These are phyloP conservation scores for Neonectria magnoliae DNA, from an alignment of 2,329 filamentous ascomycete species.

Conservation along the genomic window DNA sequence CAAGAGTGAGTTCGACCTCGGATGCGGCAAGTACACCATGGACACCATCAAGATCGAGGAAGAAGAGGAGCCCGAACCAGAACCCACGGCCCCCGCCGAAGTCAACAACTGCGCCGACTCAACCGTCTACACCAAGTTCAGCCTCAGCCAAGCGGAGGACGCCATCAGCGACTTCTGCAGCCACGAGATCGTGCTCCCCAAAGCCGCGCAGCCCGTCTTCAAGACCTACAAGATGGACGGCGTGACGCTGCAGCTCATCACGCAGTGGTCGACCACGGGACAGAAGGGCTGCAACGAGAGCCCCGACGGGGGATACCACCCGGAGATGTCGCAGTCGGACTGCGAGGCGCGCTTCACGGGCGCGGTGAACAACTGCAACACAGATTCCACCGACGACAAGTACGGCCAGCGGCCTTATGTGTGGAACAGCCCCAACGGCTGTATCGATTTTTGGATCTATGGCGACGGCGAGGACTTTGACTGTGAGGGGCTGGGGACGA, in stretches of 20 bases:
- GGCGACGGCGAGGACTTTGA: conserved; percentile 9
- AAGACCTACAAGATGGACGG: conserved; percentile 1
- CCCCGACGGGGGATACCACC: background rate
- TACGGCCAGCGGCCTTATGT: conserved; percentile 6
- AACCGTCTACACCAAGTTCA: conserved; percentile 10
- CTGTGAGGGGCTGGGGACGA: conserved; percentile 2
- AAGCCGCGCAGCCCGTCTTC: background rate
- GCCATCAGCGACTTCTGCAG: conserved; percentile 9
- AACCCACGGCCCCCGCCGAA: background rate
- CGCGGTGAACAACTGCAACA: conserved; percentile 11
- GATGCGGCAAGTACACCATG: background rate
- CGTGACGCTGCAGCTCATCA: background rate
- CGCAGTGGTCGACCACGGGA: background rate
- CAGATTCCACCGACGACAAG: conserved; percentile 6
- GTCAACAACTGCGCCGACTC: conserved; percentile 17
- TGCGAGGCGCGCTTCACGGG: conserved; percentile 12
- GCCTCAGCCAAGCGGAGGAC: conserved; percentile 3
- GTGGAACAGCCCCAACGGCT: conserved; percentile 19
- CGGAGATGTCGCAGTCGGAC: background rate
- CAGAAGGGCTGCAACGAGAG: conserved; percentile 10
- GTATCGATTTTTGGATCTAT: conserved; percentile 12
- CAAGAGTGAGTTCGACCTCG: background rate
- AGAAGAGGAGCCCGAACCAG: background rate
- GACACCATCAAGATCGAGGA: background rate
- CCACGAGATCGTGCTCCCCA: conserved; percentile 1